Evolutionary conservation across 768 basidiomycete genomes (phyloP).

Genomic region (Termitomyces sp.): DNA sequence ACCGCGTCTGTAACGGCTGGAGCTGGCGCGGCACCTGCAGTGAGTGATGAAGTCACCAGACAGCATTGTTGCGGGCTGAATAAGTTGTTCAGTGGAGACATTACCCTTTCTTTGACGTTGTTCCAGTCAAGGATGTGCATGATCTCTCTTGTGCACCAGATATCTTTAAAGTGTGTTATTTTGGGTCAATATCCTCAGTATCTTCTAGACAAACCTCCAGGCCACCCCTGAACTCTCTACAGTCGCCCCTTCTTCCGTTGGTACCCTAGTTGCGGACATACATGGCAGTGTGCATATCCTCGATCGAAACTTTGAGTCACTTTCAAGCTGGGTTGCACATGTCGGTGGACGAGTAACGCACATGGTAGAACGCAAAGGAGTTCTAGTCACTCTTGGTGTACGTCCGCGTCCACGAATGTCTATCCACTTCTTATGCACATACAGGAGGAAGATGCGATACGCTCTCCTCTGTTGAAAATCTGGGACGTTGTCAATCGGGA

Average conservation of each 20-base stretch:
- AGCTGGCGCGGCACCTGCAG: slow-evolving; percentile 25
- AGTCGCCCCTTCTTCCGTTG: slow-evolving; percentile 54
- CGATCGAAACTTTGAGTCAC: slow-evolving; percentile 66
- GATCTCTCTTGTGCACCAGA: slow-evolving; percentile 73
- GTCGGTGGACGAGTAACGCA: slow-evolving; percentile 78
- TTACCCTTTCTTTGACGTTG: slow-evolving; percentile 84
- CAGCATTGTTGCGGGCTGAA: neutral
- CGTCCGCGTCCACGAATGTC: slow-evolving; percentile 22
- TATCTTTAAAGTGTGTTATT: slow-evolving; percentile 58
- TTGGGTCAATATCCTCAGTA: neutral
- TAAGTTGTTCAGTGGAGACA: slow-evolving; percentile 63
- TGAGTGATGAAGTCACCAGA: slow-evolving; percentile 15
- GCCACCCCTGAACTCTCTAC: slow-evolving; percentile 71
- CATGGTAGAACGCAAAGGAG: slow-evolving; percentile 74
- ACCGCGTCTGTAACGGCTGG: slow-evolving; percentile 21
- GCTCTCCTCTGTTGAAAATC: slow-evolving; percentile 73
- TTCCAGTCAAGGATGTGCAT: slow-evolving; percentile 72
- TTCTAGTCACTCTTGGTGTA: slow-evolving; percentile 88
- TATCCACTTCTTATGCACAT: slow-evolving; percentile 4
- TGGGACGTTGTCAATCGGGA: slow-evolving; percentile 81
- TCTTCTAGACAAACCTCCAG: slow-evolving; percentile 22
- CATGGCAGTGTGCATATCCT: slow-evolving; percentile 80
- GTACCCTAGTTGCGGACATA: slow-evolving; percentile 77
- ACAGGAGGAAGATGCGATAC: slow-evolving; percentile 71
- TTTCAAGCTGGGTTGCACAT: slow-evolving; percentile 77